Conservation (phyloP, 2,329 filamentous ascomycete species). For the Capronia americana region DNA sequence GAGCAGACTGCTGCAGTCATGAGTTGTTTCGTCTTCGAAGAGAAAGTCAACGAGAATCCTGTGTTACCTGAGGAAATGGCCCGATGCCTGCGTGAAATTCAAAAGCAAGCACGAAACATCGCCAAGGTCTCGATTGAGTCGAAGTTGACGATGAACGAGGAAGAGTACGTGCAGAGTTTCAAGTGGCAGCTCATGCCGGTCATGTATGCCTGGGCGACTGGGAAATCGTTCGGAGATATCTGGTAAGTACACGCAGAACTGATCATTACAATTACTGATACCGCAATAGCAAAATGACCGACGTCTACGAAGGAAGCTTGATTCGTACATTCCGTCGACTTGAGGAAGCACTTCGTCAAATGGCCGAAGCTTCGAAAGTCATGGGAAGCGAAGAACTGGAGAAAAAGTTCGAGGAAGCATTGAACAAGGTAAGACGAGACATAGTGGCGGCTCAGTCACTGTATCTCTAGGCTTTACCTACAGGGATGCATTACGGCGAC, state of each 20-base stretch:
- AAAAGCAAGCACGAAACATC: constrained; percentile 82
- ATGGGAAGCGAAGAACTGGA: constrained; percentile 97
- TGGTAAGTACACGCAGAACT: constrained; percentile 69
- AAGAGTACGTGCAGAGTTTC: constrained; percentile 87
- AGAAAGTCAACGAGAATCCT: constrained; percentile 80
- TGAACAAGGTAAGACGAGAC: constrained; percentile 67
- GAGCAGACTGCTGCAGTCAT: constrained; percentile 86
- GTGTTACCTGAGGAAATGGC: constrained; percentile 79
- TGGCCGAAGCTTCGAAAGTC: constrained; percentile 93
- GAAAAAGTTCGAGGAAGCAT: constrained; percentile 38
- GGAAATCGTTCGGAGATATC: constrained; percentile 87
- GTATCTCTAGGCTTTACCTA: constrained; percentile 65
- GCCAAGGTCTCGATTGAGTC: constrained; percentile 95
- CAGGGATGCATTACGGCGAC: background rate
- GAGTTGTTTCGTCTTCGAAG: constrained; percentile 96
- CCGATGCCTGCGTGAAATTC: constrained; percentile 85
- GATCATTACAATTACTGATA: constrained; percentile 27
- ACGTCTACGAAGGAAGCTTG: constrained; percentile 94
- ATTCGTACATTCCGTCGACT: constrained; percentile 95
- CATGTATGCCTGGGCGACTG: constrained; percentile 88
- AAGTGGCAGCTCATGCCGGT: constrained; percentile 98
- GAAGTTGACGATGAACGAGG: constrained; percentile 91
- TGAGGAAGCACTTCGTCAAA: constrained; percentile 91
- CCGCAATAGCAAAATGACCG: constrained; percentile 87
- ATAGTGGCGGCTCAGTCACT: constrained; percentile 94